phyloP scores from a whole-genome alignment of 257 asterid genomes.

The Solanum neorickii region DNA sequence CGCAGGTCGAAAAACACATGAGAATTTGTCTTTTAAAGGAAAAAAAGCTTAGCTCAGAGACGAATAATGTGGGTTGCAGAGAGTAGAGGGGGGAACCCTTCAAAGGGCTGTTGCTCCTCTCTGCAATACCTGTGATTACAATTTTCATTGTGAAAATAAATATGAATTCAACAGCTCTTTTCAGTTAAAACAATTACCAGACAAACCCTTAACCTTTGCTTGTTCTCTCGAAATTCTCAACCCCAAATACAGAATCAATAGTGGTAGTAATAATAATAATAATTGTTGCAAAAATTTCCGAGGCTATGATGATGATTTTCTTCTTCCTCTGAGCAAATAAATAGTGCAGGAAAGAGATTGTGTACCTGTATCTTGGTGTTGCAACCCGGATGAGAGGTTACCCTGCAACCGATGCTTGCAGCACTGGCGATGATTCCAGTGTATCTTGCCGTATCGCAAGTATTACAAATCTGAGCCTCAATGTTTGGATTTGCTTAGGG shows the following conservation, averaged over 20 bases:
- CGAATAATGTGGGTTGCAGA: no score
- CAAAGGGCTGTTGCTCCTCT: neutral
- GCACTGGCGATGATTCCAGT: neutral
- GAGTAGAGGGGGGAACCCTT: no score
- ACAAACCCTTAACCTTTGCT: neutral
- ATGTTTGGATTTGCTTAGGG: neutral
- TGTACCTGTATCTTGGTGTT: neutral
- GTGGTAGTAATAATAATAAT: neutral
- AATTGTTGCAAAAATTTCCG: neutral
- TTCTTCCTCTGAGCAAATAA: neutral
- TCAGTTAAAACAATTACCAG: neutral
- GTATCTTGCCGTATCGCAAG: neutral
- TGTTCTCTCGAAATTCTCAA: neutral
- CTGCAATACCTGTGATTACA: neutral
- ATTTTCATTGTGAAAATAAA: neutral
- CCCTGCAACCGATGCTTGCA: neutral
- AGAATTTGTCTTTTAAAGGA: neutral
- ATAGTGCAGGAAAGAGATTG: neutral
- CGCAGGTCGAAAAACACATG: neutral
- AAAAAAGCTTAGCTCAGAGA: no score
- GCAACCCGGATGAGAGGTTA: neutral
- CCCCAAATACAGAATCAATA: neutral
- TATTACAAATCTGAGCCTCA: neutral
- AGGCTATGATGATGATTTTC: neutral
- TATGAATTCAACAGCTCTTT: neutral